Evolutionary conservation across 768 basidiomycete species (phyloP), one percentile per base, ranked within the genome.

Genomic region (Tulasnella sp.): DNA sequence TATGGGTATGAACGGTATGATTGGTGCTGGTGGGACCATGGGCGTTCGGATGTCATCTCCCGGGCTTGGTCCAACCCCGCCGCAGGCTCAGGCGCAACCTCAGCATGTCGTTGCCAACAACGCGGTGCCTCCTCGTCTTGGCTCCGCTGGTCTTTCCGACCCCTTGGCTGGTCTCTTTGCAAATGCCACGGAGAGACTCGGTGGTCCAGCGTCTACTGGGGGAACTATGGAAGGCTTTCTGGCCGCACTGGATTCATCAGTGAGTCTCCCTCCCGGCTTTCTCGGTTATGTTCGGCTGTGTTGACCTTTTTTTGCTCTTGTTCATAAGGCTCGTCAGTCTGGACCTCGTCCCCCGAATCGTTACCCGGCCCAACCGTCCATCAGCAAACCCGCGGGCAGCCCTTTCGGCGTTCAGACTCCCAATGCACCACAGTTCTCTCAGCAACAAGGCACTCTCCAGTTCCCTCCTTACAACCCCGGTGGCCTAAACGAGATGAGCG

Each of bases 161-260:
- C 25, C 54, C 36, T 17, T 56, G 39, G 43, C 41, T 3, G 54
- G 54, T 14, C 31, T 56, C 15, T 37, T 56, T 19, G 40, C 12
- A 25, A 43, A 56, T 17, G 49, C 36, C 5, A 32, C 31, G 2
- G 23, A 32, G 19, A 34, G 49, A 17, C 23, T 51, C 12, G 49
- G 36, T 3, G 29, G 32, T 21, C 73, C 69, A 55, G 69, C 71
- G 15, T 65, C 71, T 19, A 81, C 82, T 40, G 74, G 72, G 49
- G 74, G 82, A 62, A 72, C 84, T 3, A 81, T 88, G 75, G 85
- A 86, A 60, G 87, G 87, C 57, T 75, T 90, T 31, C 81, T 87
- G 63, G 80, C 84, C 1, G 88, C 87, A 82, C 72, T 90, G 56
- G 84, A 76, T 21, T 74, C 79, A 23, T 85, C 86, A 75, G 86